Percentiles rank a stretch among this genome's conserved stretches.
phyloP scores from a whole-genome alignment of 2,329 filamentous ascomycete genomes.

The Ceratocystis alfenasii region DNA sequence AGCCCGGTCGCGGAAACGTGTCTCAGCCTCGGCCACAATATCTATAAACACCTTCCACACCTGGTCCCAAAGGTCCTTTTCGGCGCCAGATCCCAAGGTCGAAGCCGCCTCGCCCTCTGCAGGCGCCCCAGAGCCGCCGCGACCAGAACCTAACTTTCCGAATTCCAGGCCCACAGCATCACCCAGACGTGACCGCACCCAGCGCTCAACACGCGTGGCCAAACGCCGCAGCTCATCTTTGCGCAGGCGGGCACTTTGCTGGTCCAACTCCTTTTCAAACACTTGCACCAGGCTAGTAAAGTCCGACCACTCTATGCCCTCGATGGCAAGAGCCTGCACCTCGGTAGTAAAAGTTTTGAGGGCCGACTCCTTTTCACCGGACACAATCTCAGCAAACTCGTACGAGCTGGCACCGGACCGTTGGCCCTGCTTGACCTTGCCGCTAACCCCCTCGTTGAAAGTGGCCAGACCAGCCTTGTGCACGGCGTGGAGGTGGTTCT shows the following conservation, averaged over 20 bases:
- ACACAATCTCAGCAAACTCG: constrained; percentile 91
- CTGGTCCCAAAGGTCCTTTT: constrained; percentile 90
- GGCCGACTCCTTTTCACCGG: constrained; percentile 64
- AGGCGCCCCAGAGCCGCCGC: constrained; percentile 68
- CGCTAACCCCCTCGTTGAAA: constrained; percentile 80
- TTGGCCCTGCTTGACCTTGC: constrained; percentile 79
- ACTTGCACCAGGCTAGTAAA: constrained; percentile 68
- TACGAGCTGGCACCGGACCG: constrained; percentile 73
- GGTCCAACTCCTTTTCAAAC: constrained; percentile 82
- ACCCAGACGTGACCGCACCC: constrained; percentile 76
- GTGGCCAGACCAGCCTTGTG: constrained; percentile 77
- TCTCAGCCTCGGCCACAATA: constrained; percentile 75
- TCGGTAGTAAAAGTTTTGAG: constrained; percentile 64
- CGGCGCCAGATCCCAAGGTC: constrained; percentile 31
- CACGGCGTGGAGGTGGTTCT: constrained; percentile 73
- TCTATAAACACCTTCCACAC: constrained; percentile 79
- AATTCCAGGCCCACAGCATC: constrained; percentile 89
- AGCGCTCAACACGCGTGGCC: constrained; percentile 81
- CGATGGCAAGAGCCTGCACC: constrained; percentile 60
- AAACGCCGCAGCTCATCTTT: constrained; percentile 94
- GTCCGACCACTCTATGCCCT: constrained; percentile 76
- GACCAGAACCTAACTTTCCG: constrained; percentile 84
- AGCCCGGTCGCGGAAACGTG: constrained; percentile 73
- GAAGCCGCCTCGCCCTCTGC: constrained; percentile 52
- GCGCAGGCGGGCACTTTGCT: constrained; percentile 70